Conservation (phyloP, 2,329 filamentous ascomycete species). For the Fusarium sp. region DNA sequence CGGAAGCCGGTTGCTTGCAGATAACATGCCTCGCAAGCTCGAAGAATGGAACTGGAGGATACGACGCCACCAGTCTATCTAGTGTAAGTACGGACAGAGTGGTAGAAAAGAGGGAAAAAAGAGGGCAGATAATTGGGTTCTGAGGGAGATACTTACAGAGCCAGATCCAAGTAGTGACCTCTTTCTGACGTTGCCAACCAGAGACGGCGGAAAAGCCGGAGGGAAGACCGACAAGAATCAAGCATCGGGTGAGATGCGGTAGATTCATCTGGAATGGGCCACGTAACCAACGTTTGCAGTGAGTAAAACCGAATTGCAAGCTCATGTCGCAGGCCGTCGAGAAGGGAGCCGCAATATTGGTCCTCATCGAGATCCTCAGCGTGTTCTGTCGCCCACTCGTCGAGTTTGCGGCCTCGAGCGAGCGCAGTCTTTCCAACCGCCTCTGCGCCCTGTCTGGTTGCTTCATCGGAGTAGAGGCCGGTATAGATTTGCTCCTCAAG, state of each 20-base stretch:
- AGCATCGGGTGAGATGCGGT: constrained; percentile 1
- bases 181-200: constrained; percentile 12
- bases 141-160: background rate
- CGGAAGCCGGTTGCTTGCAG: background rate
- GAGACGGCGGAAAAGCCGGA: constrained; percentile 15
- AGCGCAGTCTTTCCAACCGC: background rate
- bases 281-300: constrained; percentile 1
- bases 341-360: background rate
- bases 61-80: constrained; percentile 19
- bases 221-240: constrained; percentile 4
- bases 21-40: constrained; percentile 14
- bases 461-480: constrained; percentile 10
- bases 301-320: constrained; percentile 1
- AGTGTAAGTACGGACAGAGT: background rate
- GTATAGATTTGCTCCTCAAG: constrained; percentile 16
- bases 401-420: background rate
- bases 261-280: background rate
- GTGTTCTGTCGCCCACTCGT: constrained; percentile 14
- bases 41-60: constrained; percentile 23
- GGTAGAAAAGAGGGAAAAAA: too few species aligned
- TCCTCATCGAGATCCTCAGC: background rate
- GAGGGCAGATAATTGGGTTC: background rate
- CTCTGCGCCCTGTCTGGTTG: background rate
- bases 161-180: constrained; percentile 4
- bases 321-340: background rate